Conservation (phyloP, 352 stramenopile genomes). For the Pythium pectinolyticum region DNA sequence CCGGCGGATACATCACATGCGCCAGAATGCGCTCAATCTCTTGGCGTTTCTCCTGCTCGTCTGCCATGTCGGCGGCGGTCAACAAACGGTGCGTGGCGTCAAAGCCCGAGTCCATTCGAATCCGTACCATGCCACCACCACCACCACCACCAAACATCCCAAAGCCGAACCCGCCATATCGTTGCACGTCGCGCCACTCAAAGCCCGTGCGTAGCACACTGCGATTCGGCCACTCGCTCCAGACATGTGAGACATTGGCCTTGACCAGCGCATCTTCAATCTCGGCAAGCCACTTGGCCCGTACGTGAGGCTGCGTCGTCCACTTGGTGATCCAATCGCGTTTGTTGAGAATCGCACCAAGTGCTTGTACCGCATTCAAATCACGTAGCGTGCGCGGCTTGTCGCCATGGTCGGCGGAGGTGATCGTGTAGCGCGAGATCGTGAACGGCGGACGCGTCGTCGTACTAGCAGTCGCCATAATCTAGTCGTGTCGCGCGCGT, state of each 20-base stretch:
- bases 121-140: too few species aligned
- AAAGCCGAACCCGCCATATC: too few species aligned
- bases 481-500: too few species aligned
- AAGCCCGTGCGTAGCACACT: not conserved
- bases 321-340: slow-evolving; percentile 23
- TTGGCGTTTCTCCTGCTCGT: not conserved
- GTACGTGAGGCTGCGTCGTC: slow-evolving; percentile 12
- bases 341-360: slow-evolving; percentile 28
- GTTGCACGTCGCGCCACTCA: too few species aligned
- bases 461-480: too few species aligned
- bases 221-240: not conserved
- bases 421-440: too few species aligned
- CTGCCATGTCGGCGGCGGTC: not conserved
- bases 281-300: slow-evolving; percentile 28
- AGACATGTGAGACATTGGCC: slow-evolving; percentile 2
- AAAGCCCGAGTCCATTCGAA: too few species aligned
- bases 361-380: slow-evolving; percentile 29
- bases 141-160: too few species aligned
- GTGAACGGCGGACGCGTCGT: too few species aligned
- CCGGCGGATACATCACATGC: slow-evolving; percentile 1
- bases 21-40: not conserved
- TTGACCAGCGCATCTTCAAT: slow-evolving; percentile 17
- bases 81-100: not conserved
- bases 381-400: slow-evolving; percentile 12
- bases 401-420: not conserved